Conservation (phyloP, 2,329 filamentous ascomycete species). For the Aspergillus neoniger region DNA sequence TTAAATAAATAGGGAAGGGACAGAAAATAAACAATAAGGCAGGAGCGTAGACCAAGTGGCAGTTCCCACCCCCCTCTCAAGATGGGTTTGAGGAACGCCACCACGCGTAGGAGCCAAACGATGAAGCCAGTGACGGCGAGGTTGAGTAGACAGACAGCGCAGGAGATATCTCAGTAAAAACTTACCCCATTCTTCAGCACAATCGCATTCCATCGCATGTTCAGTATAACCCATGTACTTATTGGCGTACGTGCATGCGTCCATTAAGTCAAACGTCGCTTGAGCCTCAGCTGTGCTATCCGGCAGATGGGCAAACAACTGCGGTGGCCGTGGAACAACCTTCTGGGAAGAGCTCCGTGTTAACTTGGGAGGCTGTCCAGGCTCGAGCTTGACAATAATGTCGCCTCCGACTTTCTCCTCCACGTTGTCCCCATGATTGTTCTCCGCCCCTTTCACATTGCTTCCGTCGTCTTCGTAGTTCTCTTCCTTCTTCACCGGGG, state of each 20-base stretch:
- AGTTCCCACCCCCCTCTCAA: background rate
- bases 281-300: conserved; percentile 78
- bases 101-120: background rate
- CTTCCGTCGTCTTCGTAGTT: conserved; percentile 24
- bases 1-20: too few relatives aligned
- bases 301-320: conserved; percentile 72
- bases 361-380: conserved; percentile 68
- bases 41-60: background rate
- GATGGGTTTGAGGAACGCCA: background rate
- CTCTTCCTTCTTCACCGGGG: conserved; percentile 35
- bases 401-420: conserved; percentile 62
- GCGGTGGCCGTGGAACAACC: conserved; percentile 61
- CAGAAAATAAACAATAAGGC: conserved; percentile 2
- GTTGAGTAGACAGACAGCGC: conserved; percentile 24
- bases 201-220: conserved; percentile 93
- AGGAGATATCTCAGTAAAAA: conserved; percentile 17
- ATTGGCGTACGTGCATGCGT: conserved; percentile 85
- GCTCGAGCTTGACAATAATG: conserved; percentile 64
- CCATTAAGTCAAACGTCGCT: conserved; percentile 75
- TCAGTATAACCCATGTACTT: conserved; percentile 91
- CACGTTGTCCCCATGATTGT: conserved; percentile 24
- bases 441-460: conserved; percentile 26
- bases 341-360: conserved; percentile 75
- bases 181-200: conserved; percentile 92
- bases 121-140: conserved; percentile 12